Evolutionary conservation across 768 basidiomycete species (phyloP).

Genomic region (Trametopsis cervina): DNA sequence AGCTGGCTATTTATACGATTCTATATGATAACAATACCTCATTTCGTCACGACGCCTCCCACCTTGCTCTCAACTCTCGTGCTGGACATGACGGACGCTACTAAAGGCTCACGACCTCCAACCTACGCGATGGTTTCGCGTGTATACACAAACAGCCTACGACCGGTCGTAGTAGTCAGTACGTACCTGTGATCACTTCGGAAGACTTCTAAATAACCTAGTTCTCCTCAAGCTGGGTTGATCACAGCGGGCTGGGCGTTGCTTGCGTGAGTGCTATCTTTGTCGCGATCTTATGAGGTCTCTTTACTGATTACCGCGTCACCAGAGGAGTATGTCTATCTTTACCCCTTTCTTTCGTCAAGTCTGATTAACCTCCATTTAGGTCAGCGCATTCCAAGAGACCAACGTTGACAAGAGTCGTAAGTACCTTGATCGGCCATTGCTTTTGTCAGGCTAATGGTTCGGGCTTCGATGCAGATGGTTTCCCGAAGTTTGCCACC

Average conservation of each 20-base stretch:
- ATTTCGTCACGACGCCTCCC: neutral
- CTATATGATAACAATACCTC: neutral
- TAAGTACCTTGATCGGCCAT: conserved; percentile 26
- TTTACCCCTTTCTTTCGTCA: neutral
- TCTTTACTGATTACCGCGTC: no score
- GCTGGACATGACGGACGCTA: neutral
- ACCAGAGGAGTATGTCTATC: conserved; percentile 4
- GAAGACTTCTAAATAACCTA: no score
- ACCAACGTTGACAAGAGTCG: conserved; percentile 40
- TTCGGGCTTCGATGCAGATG: conserved; percentile 30
- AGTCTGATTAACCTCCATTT: neutral
- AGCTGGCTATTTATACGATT: neutral
- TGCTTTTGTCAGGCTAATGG: neutral
- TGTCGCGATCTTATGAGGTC: conserved; percentile 1
- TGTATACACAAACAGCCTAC: conserved; percentile 48
- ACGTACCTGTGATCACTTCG: no score
- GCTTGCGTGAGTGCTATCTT: conserved; percentile 44
- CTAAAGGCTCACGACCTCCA: conserved; percentile 29
- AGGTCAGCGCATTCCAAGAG: conserved; percentile 52
- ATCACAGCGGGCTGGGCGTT: conserved; percentile 54
- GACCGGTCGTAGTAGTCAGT: conserved; percentile 50
- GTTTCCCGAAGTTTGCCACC: conserved; percentile 37
- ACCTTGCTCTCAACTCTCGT: neutral
- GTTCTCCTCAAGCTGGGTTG: conserved; percentile 26
- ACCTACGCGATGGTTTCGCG: conserved; percentile 54